Percentiles rank a stretch among this genome's conserved stretches.
phyloP scores from a whole-genome alignment of 2,329 filamentous ascomycete species.

The Ceratocystis variospora region DNA sequence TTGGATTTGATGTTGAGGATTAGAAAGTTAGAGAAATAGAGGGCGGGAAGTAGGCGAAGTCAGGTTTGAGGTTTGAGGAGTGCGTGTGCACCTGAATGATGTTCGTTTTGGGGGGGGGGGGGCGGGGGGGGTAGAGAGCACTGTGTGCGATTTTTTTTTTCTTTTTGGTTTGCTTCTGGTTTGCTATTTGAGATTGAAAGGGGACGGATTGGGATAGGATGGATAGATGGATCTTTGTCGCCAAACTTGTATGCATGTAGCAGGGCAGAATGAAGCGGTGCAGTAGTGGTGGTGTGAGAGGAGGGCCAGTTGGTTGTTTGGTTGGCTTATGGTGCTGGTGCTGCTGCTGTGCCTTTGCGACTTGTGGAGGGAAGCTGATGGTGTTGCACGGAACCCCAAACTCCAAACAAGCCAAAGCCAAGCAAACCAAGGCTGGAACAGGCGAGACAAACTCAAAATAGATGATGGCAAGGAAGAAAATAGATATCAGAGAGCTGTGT shows the following conservation, averaged over 20 bases:
- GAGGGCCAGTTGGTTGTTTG: no score
- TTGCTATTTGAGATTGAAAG: no score
- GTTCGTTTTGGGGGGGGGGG: neutral
- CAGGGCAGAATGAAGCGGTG: neutral
- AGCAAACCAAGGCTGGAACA: slow-evolving; percentile 1
- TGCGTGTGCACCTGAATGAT: neutral
- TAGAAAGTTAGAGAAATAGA: neutral
- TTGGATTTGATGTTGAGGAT: neutral
- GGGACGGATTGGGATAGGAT: no score
- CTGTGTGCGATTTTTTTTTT: neutral
- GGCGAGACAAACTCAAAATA: slow-evolving; percentile 2
- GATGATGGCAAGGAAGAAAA: neutral
- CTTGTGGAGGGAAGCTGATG: neutral
- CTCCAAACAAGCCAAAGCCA: slow-evolving; percentile 9
- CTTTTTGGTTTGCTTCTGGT: neutral
- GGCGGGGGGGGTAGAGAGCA: no score
- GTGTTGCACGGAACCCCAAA: slow-evolving; percentile 4
- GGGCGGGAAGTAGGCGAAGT: neutral
- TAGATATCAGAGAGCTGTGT: neutral
- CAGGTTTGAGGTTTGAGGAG: neutral
- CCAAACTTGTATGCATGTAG: neutral
- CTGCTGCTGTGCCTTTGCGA: neutral
- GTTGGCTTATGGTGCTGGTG: neutral
- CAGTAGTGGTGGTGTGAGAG: no score
- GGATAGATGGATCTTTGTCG: no score